These are phyloP conservation scores for Trichopus zeylanicus DNA, from an alignment of 116 monocot species.

Conservation along the genomic window DNA sequence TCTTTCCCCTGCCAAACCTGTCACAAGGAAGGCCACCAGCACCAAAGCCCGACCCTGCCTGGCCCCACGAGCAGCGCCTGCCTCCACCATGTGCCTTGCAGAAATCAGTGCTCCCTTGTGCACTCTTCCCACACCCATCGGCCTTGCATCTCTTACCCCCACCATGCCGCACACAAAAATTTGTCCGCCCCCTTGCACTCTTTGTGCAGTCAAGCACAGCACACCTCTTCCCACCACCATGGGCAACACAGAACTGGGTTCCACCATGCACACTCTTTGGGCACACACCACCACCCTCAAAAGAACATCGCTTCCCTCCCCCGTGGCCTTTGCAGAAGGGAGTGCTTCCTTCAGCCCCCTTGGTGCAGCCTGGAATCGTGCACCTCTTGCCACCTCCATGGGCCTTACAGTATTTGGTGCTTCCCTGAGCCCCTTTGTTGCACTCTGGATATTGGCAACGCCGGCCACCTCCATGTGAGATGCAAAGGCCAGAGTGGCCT, in stretches of 20 bases:
- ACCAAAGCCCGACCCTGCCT: conserved; percentile 22
- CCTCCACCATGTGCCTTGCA: conserved; percentile 97
- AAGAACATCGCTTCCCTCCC: conserved; percentile 74
- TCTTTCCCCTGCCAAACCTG: conserved; percentile 50
- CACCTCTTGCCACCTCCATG: conserved; percentile 95
- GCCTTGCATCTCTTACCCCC: conserved; percentile 76
- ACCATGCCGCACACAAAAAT: conserved; percentile 78
- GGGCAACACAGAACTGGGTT: conserved; percentile 73
- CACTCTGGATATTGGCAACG: conserved; percentile 53
- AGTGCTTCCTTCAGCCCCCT: conserved; percentile 89
- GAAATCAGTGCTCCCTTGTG: conserved; percentile 80
- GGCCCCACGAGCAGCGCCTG: conserved; percentile 63
- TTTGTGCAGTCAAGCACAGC: conserved; percentile 50
- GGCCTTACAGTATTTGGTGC: conserved; percentile 84
- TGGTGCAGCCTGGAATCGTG: conserved; percentile 44
- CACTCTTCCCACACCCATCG: conserved; percentile 74
- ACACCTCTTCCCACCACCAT: conserved; percentile 90
- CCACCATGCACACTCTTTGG: conserved; percentile 92
- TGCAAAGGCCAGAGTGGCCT: conserved; percentile 69
- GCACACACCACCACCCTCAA: conserved; percentile 59
- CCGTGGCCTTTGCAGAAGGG: conserved; percentile 77
- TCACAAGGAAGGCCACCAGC: conserved; percentile 26
- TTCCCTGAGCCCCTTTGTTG: conserved; percentile 80
- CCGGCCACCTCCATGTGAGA: conserved; percentile 64
- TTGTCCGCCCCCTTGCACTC: conserved; percentile 70